Conservation (phyloP, 163 green algal genomes). For the Chlorella variabilis region DNA sequence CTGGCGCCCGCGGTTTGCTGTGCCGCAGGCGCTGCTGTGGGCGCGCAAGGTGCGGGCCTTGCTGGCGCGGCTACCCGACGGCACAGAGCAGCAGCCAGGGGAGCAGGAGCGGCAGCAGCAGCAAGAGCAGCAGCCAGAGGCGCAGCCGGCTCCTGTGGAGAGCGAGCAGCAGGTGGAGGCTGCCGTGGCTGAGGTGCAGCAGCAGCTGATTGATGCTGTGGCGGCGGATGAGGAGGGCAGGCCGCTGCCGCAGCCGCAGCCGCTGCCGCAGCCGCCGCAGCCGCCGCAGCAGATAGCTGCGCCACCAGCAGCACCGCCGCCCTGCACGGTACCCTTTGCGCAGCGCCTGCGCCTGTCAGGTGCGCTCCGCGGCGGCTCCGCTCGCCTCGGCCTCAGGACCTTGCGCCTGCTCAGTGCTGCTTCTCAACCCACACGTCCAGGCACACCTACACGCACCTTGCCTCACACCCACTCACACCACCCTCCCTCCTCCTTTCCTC, state of each 20-base stretch:
- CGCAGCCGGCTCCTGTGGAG: not conserved
- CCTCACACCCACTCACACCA: no score
- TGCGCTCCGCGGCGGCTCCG: not conserved
- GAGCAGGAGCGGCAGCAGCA: not conserved
- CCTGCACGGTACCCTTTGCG: constrained; percentile 1
- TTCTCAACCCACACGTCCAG: no score
- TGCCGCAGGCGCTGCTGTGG: constrained; percentile 43
- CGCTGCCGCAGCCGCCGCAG: no score
- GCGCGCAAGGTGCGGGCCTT: constrained; percentile 25
- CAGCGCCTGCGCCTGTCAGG: constrained; percentile 26
- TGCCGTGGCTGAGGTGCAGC: not conserved
- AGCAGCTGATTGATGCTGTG: not conserved
- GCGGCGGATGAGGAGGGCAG: not conserved
- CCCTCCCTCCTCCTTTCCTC: no score
- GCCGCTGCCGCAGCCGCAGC: no score
- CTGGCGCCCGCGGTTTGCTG: not conserved
- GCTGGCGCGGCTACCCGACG: constrained; percentile 28
- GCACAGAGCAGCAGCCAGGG: not conserved
- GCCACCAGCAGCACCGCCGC: not conserved
- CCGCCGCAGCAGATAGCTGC: not conserved
- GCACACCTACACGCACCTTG: no score
- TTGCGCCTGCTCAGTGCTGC: not conserved
- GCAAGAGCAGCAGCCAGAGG: not conserved
- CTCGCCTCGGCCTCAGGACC: no score
- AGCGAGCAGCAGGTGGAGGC: not conserved